A percentile compares a stretch with the other conserved stretches of the same genome.
Evolutionary conservation across 2,329 filamentous ascomycete genomes (phyloP).

Genomic region (Hymenoscyphus occultus): DNA sequence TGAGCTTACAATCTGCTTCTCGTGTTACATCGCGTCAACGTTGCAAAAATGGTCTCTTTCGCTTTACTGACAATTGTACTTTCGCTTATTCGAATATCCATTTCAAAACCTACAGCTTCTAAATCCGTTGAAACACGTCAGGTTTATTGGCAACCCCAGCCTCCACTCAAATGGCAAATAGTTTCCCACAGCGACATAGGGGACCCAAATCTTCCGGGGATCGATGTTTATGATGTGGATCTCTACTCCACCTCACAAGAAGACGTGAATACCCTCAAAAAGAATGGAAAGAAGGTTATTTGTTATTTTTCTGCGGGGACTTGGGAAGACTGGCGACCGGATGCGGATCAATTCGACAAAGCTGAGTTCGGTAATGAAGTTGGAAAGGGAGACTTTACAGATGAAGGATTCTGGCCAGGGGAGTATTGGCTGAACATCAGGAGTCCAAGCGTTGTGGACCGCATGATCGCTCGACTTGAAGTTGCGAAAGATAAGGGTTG

Average conservation of each 20-base stretch:
- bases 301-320: constrained; percentile 74
- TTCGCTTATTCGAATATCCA: neutral
- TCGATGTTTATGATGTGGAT: constrained; percentile 39
- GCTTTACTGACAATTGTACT: neutral
- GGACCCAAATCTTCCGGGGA: constrained; percentile 19
- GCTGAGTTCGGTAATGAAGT: constrained; percentile 57
- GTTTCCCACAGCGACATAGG: neutral
- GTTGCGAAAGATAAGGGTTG: constrained; percentile 60
- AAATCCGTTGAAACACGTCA: neutral
- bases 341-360: constrained; percentile 49
- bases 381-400: constrained; percentile 39
- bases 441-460: constrained; percentile 53
- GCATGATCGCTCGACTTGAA: constrained; percentile 60
- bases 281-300: constrained; percentile 56
- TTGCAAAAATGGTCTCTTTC: neutral
- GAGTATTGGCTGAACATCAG: constrained; percentile 65
- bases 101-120: neutral
- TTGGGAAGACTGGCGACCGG: constrained; percentile 60
- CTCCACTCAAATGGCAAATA: constrained; percentile 17
- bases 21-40: neutral
- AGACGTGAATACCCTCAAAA: constrained; percentile 47
- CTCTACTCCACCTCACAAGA: constrained; percentile 44
- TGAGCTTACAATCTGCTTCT: too few relatives aligned
- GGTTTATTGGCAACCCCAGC: constrained; percentile 12
- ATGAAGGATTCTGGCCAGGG: constrained; percentile 48